phyloP scores from a whole-genome alignment of 2,329 filamentous ascomycete genomes.

The Calonectria pseudoturangicola region DNA sequence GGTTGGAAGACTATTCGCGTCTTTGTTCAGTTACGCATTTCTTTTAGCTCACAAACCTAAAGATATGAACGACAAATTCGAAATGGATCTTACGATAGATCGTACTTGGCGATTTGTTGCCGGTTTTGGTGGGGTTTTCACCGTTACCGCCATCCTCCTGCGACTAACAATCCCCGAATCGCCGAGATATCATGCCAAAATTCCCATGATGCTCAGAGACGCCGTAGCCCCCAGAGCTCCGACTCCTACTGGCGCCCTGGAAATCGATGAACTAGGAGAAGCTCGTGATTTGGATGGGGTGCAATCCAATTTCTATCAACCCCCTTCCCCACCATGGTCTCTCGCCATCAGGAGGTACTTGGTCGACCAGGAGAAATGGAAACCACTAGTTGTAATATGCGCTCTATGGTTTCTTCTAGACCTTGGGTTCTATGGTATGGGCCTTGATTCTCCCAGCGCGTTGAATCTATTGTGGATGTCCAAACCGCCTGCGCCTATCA shows the following conservation, averaged over 20 bases:
- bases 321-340: constrained; percentile 2
- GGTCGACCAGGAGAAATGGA: constrained; percentile 42
- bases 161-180: constrained; percentile 68
- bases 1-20: constrained; percentile 68
- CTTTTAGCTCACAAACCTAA: constrained; percentile 50
- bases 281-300: background rate
- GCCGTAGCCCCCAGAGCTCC: constrained; percentile 23
- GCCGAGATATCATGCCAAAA: constrained; percentile 59
- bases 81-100: constrained; percentile 60
- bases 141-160: constrained; percentile 60
- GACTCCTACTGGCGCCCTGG: background rate
- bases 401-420: constrained; percentile 67
- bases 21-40: constrained; percentile 71
- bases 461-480: constrained; percentile 49
- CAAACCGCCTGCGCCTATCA: background rate
- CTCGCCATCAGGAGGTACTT: constrained; percentile 14
- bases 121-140: constrained; percentile 68
- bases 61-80: constrained; percentile 45
- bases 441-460: constrained; percentile 59
- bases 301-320: background rate
- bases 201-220: background rate
- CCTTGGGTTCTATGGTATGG: constrained; percentile 68
- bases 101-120: constrained; percentile 69
- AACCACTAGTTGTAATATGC: constrained; percentile 58
- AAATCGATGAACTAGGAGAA: background rate